Percentiles rank a stretch among this genome's conserved stretches.
phyloP scores from a whole-genome alignment of 2,329 filamentous ascomycete genomes.

The Ophiostoma ulmi region DNA sequence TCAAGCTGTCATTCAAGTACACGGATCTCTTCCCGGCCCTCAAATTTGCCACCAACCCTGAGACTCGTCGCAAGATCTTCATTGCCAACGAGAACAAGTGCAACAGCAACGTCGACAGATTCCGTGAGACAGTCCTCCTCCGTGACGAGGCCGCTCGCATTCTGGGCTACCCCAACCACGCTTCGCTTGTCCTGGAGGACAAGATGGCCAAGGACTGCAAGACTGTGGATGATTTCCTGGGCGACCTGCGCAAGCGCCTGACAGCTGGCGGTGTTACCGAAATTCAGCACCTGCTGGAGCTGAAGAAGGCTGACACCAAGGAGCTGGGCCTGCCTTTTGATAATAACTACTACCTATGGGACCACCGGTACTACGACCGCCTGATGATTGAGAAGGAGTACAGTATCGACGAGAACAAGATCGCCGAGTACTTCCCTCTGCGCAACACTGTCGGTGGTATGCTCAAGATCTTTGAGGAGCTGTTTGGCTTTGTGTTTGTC shows the following conservation, averaged over 20 bases:
- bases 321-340: conserved; percentile 56
- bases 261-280: conserved; percentile 66
- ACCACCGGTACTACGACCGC: conserved; percentile 73
- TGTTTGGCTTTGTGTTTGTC: conserved; percentile 75
- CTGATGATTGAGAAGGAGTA: conserved; percentile 77
- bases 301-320: conserved; percentile 67
- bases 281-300: conserved; percentile 60
- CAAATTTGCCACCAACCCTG: conserved; percentile 68
- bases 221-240: conserved; percentile 67
- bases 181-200: conserved; percentile 68
- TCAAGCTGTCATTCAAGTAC: conserved; percentile 77
- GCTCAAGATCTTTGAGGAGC: conserved; percentile 76
- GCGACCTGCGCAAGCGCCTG: conserved; percentile 62
- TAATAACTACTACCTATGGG: conserved; percentile 76
- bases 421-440: conserved; percentile 80
- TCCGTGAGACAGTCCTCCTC: conserved; percentile 68
- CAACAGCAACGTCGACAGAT: conserved; percentile 66
- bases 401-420: conserved; percentile 70
- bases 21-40: conserved; percentile 72
- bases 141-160: conserved; percentile 74
- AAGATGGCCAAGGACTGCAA: conserved; percentile 79
- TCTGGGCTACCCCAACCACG: conserved; percentile 71
- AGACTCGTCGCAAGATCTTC: conserved; percentile 63
- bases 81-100: conserved; percentile 78
- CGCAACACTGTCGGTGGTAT: conserved; percentile 68